A percentile compares a stretch with the other conserved stretches of the same genome.
phyloP scores from a whole-genome alignment of 768 basidiomycete genomes.

The Megacollybia marginata region DNA sequence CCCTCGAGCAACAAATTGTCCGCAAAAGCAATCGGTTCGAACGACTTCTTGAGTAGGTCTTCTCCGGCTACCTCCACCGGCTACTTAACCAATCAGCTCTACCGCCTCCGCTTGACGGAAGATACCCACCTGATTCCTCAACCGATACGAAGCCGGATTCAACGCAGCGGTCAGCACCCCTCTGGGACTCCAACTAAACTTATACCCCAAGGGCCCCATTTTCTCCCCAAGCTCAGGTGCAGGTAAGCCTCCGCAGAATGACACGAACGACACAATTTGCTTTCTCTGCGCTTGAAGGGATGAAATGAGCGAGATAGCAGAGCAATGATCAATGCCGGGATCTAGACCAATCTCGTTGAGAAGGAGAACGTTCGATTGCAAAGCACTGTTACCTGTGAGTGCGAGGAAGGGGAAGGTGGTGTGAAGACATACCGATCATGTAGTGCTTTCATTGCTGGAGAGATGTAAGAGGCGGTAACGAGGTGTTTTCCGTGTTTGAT shows the following conservation, averaged over 20 bases:
- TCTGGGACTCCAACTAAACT: constrained; percentile 89
- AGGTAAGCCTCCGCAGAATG: constrained; percentile 91
- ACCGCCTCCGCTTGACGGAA: constrained; percentile 1
- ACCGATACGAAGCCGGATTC: constrained; percentile 62
- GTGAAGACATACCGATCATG: constrained; percentile 42
- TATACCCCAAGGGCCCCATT: constrained; percentile 73
- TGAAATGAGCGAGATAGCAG: constrained; percentile 65
- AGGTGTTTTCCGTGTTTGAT: constrained; percentile 65
- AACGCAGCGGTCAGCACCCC: constrained; percentile 79
- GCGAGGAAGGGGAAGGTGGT: background rate
- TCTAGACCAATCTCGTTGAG: constrained; percentile 90
- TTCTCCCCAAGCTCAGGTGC: constrained; percentile 48
- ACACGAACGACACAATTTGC: constrained; percentile 64
- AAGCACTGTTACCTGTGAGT: constrained; percentile 36
- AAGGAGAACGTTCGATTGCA: constrained; percentile 56
- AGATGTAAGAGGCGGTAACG: constrained; percentile 89
- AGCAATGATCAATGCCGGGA: constrained; percentile 86
- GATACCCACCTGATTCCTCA: constrained; percentile 42
- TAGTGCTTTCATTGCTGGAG: constrained; percentile 63
- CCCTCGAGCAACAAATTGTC: constrained; percentile 68
- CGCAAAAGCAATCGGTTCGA: constrained; percentile 62
- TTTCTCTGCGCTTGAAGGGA: constrained; percentile 44
- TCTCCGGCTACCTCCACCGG: constrained; percentile 40
- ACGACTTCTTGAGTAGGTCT: constrained; percentile 47
- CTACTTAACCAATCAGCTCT: constrained; percentile 21